Evolutionary conservation across 1,139 yeast species (phyloP), one percentile per base, ranked within the genome.

Genomic region (Pichia sp.): DNA sequence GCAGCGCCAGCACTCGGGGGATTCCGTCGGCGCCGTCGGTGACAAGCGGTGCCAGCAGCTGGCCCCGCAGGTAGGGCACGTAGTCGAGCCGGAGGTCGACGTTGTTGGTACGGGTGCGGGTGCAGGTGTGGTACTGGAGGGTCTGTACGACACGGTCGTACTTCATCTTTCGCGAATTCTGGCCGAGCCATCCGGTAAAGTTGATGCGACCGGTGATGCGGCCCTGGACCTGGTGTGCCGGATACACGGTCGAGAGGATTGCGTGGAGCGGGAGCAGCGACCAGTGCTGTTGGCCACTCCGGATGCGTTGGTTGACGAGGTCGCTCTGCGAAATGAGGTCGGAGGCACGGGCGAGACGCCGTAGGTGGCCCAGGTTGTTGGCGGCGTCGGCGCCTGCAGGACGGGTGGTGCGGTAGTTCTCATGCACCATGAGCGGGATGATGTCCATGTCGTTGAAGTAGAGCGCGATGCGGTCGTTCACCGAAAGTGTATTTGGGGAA

Each of bases 211-310:
- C 85, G 2, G 76, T 70, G 45, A 85, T 70, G 50, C 75, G 78
- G 2, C 99, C 99, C 12, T 90, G 85, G 18, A 89, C 83, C 57
- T 76, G 79, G 46, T 82, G 82, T 0, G 90, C 76, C 0, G 99
- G 99, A 43, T 82, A 74, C 13, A 95, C 89, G 1, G 96, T 81
- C 0, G 98, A 91, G 76, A 87, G 74, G 3, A 90, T 78, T 0
- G 93, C 98, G 70, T 91, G 97, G 61, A 90, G 78, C 3, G 99
- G 99, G 74, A 95, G 78, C 58, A 95, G 74, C 58, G 95, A 82
- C 99, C 99, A 95, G 62, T 88, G 91, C 69, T 93, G 99, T 62
- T 91, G 96, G 46, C 95, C 80, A 41, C 96, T 87, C 62, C 96
- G 86, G 55, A 95, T 91, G 66, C 82, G 75, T 28, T 82, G 74